phyloP scores from a whole-genome alignment of 495 filamentous ascomycete species.

The Talaromyces ruber region DNA sequence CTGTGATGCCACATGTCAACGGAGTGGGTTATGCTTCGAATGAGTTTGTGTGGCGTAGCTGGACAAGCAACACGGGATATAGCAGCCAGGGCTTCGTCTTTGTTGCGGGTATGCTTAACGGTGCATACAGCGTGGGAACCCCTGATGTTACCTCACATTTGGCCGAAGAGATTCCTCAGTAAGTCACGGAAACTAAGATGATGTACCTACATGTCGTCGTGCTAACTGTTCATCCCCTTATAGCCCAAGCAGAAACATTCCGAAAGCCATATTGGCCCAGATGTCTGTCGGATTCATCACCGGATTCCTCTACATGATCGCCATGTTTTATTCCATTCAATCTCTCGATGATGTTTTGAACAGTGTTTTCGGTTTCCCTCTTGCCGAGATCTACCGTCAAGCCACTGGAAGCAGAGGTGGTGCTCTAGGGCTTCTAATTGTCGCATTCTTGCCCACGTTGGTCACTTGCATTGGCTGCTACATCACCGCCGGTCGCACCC shows the following conservation, averaged over 20 bases:
- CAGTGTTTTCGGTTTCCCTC: conserved; percentile 54
- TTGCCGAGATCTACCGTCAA: conserved; percentile 72
- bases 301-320: conserved; percentile 40
- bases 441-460: conserved; percentile 57
- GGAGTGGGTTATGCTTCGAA: conserved; percentile 41
- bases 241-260: conserved; percentile 37
- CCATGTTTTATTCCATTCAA: conserved; percentile 44
- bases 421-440: conserved; percentile 46
- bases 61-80: conserved; percentile 62
- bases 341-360: conserved; percentile 26
- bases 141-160: conserved; percentile 71
- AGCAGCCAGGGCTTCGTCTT: conserved; percentile 66
- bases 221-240: not conserved
- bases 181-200: conserved; percentile 7
- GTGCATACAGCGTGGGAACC: conserved; percentile 76
- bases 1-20: conserved; percentile 56
- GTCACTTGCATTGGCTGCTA: conserved; percentile 58
- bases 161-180: conserved; percentile 72
- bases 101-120: conserved; percentile 73
- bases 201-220: not conserved
- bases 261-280: conserved; percentile 43
- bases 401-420: conserved; percentile 62
- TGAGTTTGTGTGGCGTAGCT: conserved; percentile 54
- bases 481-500: conserved; percentile 72
- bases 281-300: conserved; percentile 41